Base-by-base conservation (phyloP, 495 filamentous ascomycete species). In the Neurospora sp. region DNA sequence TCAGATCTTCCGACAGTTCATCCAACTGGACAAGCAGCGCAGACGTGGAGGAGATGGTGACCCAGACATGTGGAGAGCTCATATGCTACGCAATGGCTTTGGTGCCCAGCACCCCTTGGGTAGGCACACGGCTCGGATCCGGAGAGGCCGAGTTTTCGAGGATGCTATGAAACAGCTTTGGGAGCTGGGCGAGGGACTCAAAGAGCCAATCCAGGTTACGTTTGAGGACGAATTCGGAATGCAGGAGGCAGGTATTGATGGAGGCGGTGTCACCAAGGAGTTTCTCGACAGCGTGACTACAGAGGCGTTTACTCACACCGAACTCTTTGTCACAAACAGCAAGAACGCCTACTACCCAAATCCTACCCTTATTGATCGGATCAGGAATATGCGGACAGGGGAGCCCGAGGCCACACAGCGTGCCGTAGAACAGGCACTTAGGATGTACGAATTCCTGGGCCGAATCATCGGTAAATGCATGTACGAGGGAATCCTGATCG, bases 191-290 rank as follows among this genome's bases (percentile, higher is more conserved):
- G 92, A 93, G 18, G 90, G 90, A 1, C 84, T 99, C 71, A 98
- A 98, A 78, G 95, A 99, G 78, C 96, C 96, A 0, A 98, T 99
- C 31, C 94, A 97, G 79, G 98, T 99, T 76, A 95, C 92, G 16
- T 99, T 98, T 76, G 92, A 97, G 18, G 96, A 99, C 76, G 88
- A 93, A 74, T 99, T 97, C 74, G 91, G 91, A 71, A 89, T 90
- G 3, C 85, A 88, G 37, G 96, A 99, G 82, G 94, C 96, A 7
- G 96, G 96, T 39, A 98, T 99, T 73, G 96, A 99, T 79, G 96
- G 96, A 0, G 96, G 96, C 39, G 96, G 96, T 61, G 96, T 99
- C 18, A 98, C 95, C 16, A 99, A 99, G 77, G 96, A 99, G 76
- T 99, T 99, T 76, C 84, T 98, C 39, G 97, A 92, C 0, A 96